Conservation (phyloP, 2,329 filamentous ascomycete species). For the Neospermospora avenae region DNA sequence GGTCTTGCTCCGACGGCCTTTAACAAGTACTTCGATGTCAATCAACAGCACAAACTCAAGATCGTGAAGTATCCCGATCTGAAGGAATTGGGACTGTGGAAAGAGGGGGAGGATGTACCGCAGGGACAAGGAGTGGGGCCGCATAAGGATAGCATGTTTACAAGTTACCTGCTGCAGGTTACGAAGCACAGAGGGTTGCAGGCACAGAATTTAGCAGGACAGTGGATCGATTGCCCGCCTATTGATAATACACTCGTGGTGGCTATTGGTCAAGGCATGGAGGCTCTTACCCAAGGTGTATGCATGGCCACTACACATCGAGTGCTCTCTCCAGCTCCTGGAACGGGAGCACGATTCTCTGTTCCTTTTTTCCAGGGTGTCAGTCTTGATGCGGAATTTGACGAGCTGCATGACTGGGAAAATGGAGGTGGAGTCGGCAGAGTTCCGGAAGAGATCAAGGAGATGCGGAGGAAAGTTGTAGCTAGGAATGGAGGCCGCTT, state of each 20-base stretch:
- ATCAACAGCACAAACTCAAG: slow-evolving; percentile 80
- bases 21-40: slow-evolving; percentile 69
- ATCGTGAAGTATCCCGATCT: slow-evolving; percentile 82
- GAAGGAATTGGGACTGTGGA: slow-evolving; percentile 50
- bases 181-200: slow-evolving; percentile 73
- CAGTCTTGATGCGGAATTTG: slow-evolving; percentile 73
- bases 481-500: slow-evolving; percentile 52
- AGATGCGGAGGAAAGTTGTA: slow-evolving; percentile 57
- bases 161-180: slow-evolving; percentile 77
- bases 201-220: slow-evolving; percentile 73
- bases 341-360: slow-evolving; percentile 69
- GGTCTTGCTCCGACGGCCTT: slow-evolving; percentile 67
- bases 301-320: slow-evolving; percentile 80
- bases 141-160: slow-evolving; percentile 83
- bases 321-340: slow-evolving; percentile 69
- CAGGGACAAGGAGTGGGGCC: slow-evolving; percentile 66
- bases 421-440: slow-evolving; percentile 41
- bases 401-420: slow-evolving; percentile 58
- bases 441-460: slow-evolving; percentile 60
- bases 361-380: slow-evolving; percentile 91
- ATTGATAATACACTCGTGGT: slow-evolving; percentile 76
- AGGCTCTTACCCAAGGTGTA: slow-evolving; percentile 79
- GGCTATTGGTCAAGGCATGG: slow-evolving; percentile 82
- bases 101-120: slow-evolving; percentile 32
- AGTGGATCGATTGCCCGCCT: slow-evolving; percentile 82